Base-by-base conservation (phyloP, 2,329 filamentous ascomycete genomes). In the Simplicillium aogashimaense region DNA sequence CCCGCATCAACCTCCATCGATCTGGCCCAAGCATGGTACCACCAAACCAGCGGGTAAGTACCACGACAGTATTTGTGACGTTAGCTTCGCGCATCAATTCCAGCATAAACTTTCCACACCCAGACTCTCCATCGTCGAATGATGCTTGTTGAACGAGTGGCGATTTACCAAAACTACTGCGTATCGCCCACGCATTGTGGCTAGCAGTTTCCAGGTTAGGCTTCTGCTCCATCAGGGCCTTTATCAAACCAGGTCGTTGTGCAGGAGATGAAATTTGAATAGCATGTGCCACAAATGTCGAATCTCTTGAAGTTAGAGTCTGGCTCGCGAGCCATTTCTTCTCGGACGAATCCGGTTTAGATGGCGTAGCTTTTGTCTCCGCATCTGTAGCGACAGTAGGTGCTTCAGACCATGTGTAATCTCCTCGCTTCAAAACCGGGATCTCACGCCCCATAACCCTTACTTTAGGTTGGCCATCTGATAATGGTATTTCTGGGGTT, bases 391-490 rank as follows among this genome's bases (percentile, higher is more conserved):
- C 45, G 36, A 30, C 42, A 34, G 37, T 41, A 29, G 37, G 41
- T 11, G 45, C 47, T 13, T 48, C 48, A 4, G 55, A 50, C 60
- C 60, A 64, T 8, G 55, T 67, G 55, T 92, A 92, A 2, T 83
- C 86, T 56, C 83, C 80, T 49, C 87, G 69, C 59, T 86, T 88
- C 50, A 94, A 66, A 1, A 92, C 83, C 3, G 74, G 71, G 12
- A 94, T 66, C 38, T 87, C 78, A 39, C 86, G 73, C 0, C 82
- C 83, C 70, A 92, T 73, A 10, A 94, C 71, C 40, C 61, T 78
- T 3, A 90, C 69, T 20, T 73, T 72, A 1, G 86, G 86, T 57
- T 92, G 86, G 0, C 86, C 86, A 43, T 81, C 72, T 0, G 81
- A 83, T 70, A 82, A 83, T 0, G 78, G 80, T 51, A 84, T 76